Evolutionary conservation across 768 basidiomycete genomes (phyloP).

Genomic region (Lactifluus echinatus): DNA sequence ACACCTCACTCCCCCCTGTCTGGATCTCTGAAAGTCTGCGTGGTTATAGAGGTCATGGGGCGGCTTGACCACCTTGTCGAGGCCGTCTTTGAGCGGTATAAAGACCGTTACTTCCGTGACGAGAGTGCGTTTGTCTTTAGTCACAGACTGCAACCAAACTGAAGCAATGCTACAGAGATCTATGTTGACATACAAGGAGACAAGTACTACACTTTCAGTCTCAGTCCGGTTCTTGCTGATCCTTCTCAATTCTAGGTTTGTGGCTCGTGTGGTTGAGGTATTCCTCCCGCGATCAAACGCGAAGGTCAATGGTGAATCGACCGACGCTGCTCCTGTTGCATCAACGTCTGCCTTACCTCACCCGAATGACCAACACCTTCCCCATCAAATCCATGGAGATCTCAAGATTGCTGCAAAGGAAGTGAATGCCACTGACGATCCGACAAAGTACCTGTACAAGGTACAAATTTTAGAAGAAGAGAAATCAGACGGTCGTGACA

Average conservation of each 20-base stretch:
- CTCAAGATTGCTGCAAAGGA: slow-evolving; percentile 69
- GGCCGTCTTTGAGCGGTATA: slow-evolving; percentile 91
- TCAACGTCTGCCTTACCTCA: slow-evolving; percentile 33
- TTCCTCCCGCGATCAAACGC: slow-evolving; percentile 42
- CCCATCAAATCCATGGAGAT: slow-evolving; percentile 71
- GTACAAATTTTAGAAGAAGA: slow-evolving; percentile 74
- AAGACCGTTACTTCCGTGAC: slow-evolving; percentile 85
- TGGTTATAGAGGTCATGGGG: slow-evolving; percentile 80
- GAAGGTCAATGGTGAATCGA: slow-evolving; percentile 9
- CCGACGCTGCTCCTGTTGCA: slow-evolving; percentile 22
- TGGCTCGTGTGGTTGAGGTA: slow-evolving; percentile 72
- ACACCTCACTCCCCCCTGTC: slow-evolving; percentile 20
- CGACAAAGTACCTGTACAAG: slow-evolving; percentile 78
- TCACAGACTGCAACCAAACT: background rate
- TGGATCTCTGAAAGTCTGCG: slow-evolving; percentile 13
- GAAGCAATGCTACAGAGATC: slow-evolving; percentile 45
- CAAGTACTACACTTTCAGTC: slow-evolving; percentile 48
- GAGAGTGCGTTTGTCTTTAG: slow-evolving; percentile 57
- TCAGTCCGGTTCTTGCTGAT: slow-evolving; percentile 15
- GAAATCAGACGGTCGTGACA: slow-evolving; percentile 56
- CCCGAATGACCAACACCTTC: slow-evolving; percentile 33
- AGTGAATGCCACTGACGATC: slow-evolving; percentile 64
- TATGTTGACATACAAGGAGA: slow-evolving; percentile 81
- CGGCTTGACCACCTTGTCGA: slow-evolving; percentile 93
- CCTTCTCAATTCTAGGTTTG: slow-evolving; percentile 46